A percentile compares a stretch with the other conserved stretches of the same genome.
Evolutionary conservation across 1,284 basidiomycete genomes (phyloP).

Genomic region (Veloporphyrellus conicus): DNA sequence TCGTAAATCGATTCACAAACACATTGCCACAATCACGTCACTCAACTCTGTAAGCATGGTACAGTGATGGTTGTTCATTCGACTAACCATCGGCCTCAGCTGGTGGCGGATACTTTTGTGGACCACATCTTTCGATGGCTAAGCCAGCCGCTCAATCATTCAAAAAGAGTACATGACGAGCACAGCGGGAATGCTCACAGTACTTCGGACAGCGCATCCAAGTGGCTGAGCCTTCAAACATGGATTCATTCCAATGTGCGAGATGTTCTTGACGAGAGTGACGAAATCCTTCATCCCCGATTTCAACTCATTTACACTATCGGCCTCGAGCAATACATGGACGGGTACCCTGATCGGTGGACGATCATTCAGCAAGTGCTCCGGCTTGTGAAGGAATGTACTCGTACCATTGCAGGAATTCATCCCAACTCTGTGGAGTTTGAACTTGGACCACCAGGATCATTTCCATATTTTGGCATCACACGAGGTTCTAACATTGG

Average conservation of each 20-base stretch:
- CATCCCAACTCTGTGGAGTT: constrained; percentile 19
- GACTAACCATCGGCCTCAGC: too few species aligned
- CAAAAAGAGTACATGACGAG: too few species aligned
- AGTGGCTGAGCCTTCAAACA: constrained; percentile 21
- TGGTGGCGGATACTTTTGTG: too few species aligned
- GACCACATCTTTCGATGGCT: too few species aligned
- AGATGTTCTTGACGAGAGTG: constrained; percentile 50
- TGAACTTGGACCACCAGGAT: constrained; percentile 1
- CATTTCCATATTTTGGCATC: constrained; percentile 34
- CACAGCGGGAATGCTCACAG: too few species aligned
- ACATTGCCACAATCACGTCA: too few species aligned
- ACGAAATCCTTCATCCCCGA: constrained; percentile 44
- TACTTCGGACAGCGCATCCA: too few species aligned
- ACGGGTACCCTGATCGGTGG: constrained; percentile 47
- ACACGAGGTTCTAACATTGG: constrained; percentile 9
- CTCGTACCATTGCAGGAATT: neutral
- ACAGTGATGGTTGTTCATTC: too few species aligned
- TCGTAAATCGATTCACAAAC: too few species aligned
- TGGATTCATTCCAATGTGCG: constrained; percentile 37
- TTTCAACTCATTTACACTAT: constrained; percentile 48
- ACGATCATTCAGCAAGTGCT: constrained; percentile 39
- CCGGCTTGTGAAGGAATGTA: constrained; percentile 15
- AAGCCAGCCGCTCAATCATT: too few species aligned
- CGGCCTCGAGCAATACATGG: constrained; percentile 36
- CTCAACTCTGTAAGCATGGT: too few species aligned